These are phyloP conservation scores for Sistotremastrum suecicum DNA, from an alignment of 768 basidiomycete genomes.

Conservation along the genomic window DNA sequence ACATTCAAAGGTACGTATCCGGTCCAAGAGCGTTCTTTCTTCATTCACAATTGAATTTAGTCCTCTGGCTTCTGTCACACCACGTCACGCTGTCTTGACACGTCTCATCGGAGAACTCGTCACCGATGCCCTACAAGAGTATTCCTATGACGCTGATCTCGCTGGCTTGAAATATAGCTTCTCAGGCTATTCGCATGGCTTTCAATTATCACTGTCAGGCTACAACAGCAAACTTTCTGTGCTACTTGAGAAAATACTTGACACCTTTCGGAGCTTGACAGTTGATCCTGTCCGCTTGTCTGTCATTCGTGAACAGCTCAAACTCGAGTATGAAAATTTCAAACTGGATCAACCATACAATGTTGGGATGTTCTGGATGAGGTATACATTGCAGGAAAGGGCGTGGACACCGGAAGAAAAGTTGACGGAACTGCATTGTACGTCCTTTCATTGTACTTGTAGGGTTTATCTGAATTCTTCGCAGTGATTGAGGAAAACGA, in stretches of 20 bases:
- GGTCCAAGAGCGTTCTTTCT: neutral
- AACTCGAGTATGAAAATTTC: conserved; percentile 29
- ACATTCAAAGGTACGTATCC: conserved; percentile 19
- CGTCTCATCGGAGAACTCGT: conserved; percentile 15
- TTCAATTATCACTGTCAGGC: conserved; percentile 27
- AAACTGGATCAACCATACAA: conserved; percentile 25
- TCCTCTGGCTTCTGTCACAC: conserved; percentile 17
- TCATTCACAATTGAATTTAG: conserved; percentile 13
- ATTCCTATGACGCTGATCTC: conserved; percentile 37
- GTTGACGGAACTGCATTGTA: conserved; percentile 21
- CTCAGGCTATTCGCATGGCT: conserved; percentile 17
- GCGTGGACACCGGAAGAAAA: conserved; percentile 29
- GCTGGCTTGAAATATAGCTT: conserved; percentile 32
- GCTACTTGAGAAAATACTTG: conserved; percentile 27
- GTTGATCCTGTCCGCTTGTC: conserved; percentile 27
- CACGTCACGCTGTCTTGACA: conserved; percentile 22
- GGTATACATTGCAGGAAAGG: conserved; percentile 23
- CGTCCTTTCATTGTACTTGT: conserved; percentile 5
- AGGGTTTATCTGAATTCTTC: too few species aligned
- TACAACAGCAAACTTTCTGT: conserved; percentile 39
- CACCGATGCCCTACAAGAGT: conserved; percentile 34
- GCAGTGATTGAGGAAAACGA: too few species aligned
- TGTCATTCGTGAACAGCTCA: conserved; percentile 29
- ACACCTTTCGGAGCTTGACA: conserved; percentile 23
- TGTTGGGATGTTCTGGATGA: conserved; percentile 18